Evolutionary conservation across 2,329 filamentous ascomycete species (phyloP), one percentile per base, ranked within the genome.

Genomic region (Stagonosporopsis chrysanthemi): DNA sequence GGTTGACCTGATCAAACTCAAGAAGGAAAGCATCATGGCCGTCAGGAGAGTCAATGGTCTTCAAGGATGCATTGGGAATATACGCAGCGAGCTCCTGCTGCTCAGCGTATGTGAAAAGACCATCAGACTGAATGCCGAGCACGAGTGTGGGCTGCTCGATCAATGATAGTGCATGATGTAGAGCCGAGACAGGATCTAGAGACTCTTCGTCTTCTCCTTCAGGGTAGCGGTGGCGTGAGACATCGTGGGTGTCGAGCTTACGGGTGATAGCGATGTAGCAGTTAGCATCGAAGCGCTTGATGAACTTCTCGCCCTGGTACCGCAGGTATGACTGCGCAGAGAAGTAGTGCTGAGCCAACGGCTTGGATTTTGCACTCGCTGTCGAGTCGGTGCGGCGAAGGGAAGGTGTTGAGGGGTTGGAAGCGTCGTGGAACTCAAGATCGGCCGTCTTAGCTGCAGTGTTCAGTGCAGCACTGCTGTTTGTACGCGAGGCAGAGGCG

Each of bases 251-350:
- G 75, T 99, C 95, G 15, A 99, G 86, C 78, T 99, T 99, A 70
- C 95, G 90, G 4, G 95, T 98, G 77, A 99, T 97, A 65, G 95
- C 93, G 67, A 99, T 98, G 80, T 99, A 99, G 80, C 95, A 99
- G 77, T 99, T 99, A 70, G 92, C 91, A 77, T 99, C 95, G 76
- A 98, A 99, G 9, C 95, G 90, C 76, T 91, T 92, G 68, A 98
- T 95, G 69, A 99, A 99, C 77, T 99, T 99, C 68, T 89, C 86
- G 53, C 92, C 94, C 78, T 99, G 95, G 77, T 99, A 99, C 19
- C 95, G 90, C 40, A 99, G 85, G 77, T 99, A 99, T 0, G 93
- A 97, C 76, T 99, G 95, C 0, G 95, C 95, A 0, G 95, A 98
- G 78, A 98, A 99, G 78, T 97, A 97, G n/a, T 91, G 95, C 2